Base-by-base conservation (phyloP, 1,139 yeast species). In the Pichia sp. region DNA sequence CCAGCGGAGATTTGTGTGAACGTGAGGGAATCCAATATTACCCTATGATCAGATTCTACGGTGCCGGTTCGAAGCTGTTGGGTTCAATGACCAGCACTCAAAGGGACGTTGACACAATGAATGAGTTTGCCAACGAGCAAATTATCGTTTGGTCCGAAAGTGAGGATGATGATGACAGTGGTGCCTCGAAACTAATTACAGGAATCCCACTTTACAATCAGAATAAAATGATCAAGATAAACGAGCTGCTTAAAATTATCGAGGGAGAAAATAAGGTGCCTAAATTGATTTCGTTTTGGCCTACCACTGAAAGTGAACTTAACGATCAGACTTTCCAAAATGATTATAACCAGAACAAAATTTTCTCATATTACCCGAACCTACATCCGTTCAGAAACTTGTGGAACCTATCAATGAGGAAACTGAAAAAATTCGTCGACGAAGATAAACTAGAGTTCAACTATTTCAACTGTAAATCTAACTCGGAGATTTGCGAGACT, bases 1-100 rank as follows among this genome's bases (percentile, higher is more conserved):
- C 78, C 50, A 79, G 81, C 66, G 92, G 91, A 10, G 93, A 87
- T 67, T 72, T 87, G 52, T 87, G 95, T 69, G 76, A 73, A 16
- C 71, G 82, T 30, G 90, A 87, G 68, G 74, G 75, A 10, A 77
- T 87, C 46, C 66, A 59, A 20, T 74, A 73, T 36, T 87, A 77
- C 63, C 95, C 95, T 10, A 72, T 74, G 48, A 70, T 87, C 42
- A 72, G 85, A 56, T 70, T 87, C 10, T 87, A 86, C 67, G 80
- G 82, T 0, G 86, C 90, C 50, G 71, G 72, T 40, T 79, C 65
- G 58, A 79, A 60, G 71, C 67, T 66, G 61, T 69, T 61, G 8
- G 64, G 57, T 2, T 55, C 60, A 4, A 57, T 60, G 59, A 52
- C 55, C 17, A 60, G 60, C 10, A 69, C 73, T 51, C 71, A 71